A percentile compares a stretch with the other conserved stretches of the same genome.
Conservation (phyloP, 192 early-diverging fungal genomes). For the Umbelopsis vinacea region DNA sequence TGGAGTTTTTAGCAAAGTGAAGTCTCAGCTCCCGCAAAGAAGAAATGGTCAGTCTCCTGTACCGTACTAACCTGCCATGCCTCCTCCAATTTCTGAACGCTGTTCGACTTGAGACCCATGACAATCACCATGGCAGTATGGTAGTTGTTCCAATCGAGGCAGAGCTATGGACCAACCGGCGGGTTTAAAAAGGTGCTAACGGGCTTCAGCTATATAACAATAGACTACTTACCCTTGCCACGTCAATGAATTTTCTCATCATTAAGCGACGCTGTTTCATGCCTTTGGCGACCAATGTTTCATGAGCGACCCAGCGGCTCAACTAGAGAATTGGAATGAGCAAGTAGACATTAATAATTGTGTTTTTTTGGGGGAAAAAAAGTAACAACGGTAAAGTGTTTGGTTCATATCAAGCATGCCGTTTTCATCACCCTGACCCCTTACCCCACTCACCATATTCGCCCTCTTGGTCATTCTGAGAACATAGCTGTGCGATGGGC, state of each 20-base stretch:
- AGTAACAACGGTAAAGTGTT: too few relatives aligned
- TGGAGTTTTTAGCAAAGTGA: too few relatives aligned
- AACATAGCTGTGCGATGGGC: slow-evolving; percentile 30
- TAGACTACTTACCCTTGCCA: slow-evolving; percentile 35
- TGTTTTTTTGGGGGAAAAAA: too few relatives aligned
- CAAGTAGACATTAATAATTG: too few relatives aligned
- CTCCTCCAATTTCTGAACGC: slow-evolving; percentile 59
- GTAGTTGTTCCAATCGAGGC: slow-evolving; percentile 63
- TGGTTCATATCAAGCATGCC: too few relatives aligned
- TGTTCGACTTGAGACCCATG: slow-evolving; percentile 56
- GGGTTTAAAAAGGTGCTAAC: neutral
- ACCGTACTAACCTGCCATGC: slow-evolving; percentile 21
- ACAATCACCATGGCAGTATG: slow-evolving; percentile 70
- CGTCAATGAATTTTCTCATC: slow-evolving; percentile 37
- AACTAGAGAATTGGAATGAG: slow-evolving; percentile 15
- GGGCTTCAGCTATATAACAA: neutral
- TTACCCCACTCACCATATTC: slow-evolving; percentile 33
- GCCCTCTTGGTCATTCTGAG: slow-evolving; percentile 42
- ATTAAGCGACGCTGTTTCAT: slow-evolving; percentile 25
- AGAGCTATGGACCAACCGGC: slow-evolving; percentile 36
- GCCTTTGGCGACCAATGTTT: slow-evolving; percentile 15
- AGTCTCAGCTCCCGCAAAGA: too few relatives aligned
- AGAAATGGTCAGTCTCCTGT: slow-evolving; percentile 43
- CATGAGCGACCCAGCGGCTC: slow-evolving; percentile 41
- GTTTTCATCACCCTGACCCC: too few relatives aligned